Percentiles rank a stretch among this genome's conserved stretches.
These are phyloP conservation scores for Kwoniella bestiolae DNA, from an alignment of 768 basidiomycete species.

Conservation along the genomic window DNA sequence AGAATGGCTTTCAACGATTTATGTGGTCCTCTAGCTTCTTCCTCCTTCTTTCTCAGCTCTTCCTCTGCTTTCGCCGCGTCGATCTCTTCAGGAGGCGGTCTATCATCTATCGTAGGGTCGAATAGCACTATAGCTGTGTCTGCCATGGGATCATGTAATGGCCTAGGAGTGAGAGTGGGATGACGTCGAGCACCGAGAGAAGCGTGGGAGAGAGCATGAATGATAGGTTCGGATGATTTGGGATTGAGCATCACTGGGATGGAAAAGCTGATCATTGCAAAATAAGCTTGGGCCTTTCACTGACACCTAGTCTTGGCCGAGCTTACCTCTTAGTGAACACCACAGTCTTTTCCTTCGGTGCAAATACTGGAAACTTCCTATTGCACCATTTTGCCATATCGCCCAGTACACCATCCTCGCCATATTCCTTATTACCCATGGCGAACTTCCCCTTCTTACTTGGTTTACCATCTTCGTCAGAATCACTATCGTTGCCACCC, in stretches of 20 bases:
- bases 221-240: conserved; percentile 37
- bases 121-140: conserved; percentile 97
- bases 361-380: conserved; percentile 64
- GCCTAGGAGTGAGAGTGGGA: conserved; percentile 65
- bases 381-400: conserved; percentile 60
- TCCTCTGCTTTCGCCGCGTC: conserved; percentile 23
- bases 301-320: conserved; percentile 11
- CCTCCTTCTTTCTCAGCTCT: conserved; percentile 25
- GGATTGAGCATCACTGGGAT: conserved; percentile 66
- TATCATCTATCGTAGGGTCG: conserved; percentile 91
- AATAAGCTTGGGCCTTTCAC: conserved; percentile 2
- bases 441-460: conserved; percentile 70
- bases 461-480: conserved; percentile 59
- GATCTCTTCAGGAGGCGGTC: conserved; percentile 39
- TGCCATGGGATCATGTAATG: conserved; percentile 95
- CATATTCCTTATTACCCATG: conserved; percentile 65
- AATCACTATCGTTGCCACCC: conserved; percentile 61
- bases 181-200: conserved; percentile 72
- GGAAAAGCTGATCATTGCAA: conserved; percentile 66
- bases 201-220: conserved; percentile 67
- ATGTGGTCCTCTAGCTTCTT: conserved; percentile 66
- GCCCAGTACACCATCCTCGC: conserved; percentile 69
- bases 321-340: conserved; percentile 56
- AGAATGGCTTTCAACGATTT: conserved; percentile 74
- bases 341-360: conserved; percentile 48